These are phyloP conservation scores for Crithidia sp. DNA, from an alignment of 208 protist genomes.

Conservation along the genomic window DNA sequence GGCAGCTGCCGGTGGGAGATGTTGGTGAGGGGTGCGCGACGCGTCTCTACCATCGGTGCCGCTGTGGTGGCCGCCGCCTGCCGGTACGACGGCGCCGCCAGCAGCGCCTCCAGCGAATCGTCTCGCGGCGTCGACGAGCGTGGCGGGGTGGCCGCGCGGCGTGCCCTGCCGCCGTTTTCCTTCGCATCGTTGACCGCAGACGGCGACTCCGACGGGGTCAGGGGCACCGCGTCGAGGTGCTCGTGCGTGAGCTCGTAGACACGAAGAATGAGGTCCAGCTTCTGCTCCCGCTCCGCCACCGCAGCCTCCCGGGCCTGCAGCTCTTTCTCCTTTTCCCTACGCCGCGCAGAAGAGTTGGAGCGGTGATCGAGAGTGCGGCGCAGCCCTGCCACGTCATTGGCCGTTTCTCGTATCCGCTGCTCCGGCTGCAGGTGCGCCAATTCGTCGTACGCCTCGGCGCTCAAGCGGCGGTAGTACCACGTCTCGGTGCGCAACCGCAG, in stretches of 20 bases:
- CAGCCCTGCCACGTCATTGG: not conserved
- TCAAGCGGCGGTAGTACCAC: conserved; percentile 59
- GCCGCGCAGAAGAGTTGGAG: not conserved
- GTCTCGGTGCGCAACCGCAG: conserved; percentile 65
- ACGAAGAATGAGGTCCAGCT: conserved; percentile 65
- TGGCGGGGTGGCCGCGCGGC: not conserved
- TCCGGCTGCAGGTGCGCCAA: conserved; percentile 4
- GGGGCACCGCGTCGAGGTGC: conserved; percentile 63
- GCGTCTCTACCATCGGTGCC: not conserved
- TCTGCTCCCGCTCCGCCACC: conserved; percentile 67
- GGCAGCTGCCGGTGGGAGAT: conserved; percentile 1
- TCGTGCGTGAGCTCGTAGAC: conserved; percentile 88
- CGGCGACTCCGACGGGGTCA: conserved; percentile 1
- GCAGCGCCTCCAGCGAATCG: conserved; percentile 4
- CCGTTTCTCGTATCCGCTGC: not conserved
- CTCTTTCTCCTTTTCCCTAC: not conserved
- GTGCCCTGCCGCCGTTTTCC: not conserved
- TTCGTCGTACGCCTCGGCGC: conserved; percentile 47
- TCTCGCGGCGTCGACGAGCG: conserved; percentile 1
- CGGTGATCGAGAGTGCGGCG: not conserved
- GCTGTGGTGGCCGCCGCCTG: not conserved
- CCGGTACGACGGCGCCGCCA: not conserved
- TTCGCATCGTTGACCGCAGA: not conserved
- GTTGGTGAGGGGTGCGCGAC: not conserved
- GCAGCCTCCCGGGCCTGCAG: conserved; percentile 25